These are phyloP conservation scores for Amanita phalloides DNA, from an alignment of 768 basidiomycete genomes.

Conservation along the genomic window DNA sequence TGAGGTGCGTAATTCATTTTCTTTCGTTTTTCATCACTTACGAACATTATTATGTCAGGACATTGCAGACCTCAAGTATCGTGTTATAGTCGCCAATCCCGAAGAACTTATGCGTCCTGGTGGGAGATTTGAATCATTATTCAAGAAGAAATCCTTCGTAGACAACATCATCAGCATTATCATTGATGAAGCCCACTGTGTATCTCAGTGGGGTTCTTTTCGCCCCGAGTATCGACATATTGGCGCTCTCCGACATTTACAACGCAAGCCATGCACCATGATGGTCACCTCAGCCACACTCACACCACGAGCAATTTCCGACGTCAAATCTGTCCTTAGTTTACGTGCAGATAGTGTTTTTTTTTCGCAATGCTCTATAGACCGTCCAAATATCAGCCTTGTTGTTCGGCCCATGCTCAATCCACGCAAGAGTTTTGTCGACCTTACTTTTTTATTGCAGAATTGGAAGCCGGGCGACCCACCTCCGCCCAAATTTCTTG, in stretches of 20 bases:
- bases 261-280: neutral
- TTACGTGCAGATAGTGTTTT: neutral
- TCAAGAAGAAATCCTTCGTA: slow-evolving; percentile 11
- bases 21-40: too few species aligned
- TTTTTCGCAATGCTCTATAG: neutral
- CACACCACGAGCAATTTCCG: neutral
- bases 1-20: too few species aligned
- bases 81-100: slow-evolving; percentile 10
- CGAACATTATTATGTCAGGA: neutral
- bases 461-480: too few species aligned
- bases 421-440: neutral
- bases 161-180: slow-evolving; percentile 14
- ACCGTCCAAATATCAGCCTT: neutral
- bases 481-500: neutral
- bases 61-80: slow-evolving; percentile 2
- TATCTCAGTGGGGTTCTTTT: slow-evolving; percentile 19
- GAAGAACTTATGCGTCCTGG: slow-evolving; percentile 12
- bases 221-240: slow-evolving; percentile 15
- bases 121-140: slow-evolving; percentile 6
- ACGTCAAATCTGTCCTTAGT: neutral
- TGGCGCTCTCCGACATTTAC: slow-evolving; percentile 5
- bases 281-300: neutral
- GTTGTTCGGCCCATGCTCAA: neutral
- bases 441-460: neutral
- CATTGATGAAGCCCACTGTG: slow-evolving; percentile 22